Conservation (phyloP, 768 basidiomycete species). For the Mycena floridula region DNA sequence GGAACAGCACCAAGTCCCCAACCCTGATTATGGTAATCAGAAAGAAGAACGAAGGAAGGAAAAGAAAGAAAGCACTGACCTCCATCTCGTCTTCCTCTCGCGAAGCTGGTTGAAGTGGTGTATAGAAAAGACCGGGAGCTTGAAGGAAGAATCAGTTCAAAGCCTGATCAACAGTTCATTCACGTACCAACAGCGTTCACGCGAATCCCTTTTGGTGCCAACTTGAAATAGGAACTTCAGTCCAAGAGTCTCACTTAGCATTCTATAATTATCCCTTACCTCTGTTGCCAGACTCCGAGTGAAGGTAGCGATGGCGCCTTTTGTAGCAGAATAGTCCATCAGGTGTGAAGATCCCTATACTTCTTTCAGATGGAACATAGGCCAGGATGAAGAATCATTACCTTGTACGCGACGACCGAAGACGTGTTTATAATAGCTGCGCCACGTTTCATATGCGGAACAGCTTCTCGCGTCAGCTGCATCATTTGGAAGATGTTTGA, state of each 20-base stretch:
- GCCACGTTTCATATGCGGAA: constrained; percentile 56
- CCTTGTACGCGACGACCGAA: constrained; percentile 48
- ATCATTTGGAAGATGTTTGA: constrained; percentile 58
- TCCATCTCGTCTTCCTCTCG: constrained; percentile 52
- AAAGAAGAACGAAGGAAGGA: background rate
- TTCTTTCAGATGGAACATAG: constrained; percentile 3
- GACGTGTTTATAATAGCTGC: constrained; percentile 57
- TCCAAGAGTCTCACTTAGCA: no score
- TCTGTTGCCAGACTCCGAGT: constrained; percentile 49
- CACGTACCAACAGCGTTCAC: constrained; percentile 39
- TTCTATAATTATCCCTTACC: no score
- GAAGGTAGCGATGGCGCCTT: constrained; percentile 55
- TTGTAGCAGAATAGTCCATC: constrained; percentile 51
- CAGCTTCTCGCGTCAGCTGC: constrained; percentile 45
- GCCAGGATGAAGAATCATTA: constrained; percentile 14
- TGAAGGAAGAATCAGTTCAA: constrained; percentile 6
- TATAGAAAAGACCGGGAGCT: constrained; percentile 49
- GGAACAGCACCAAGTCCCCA: constrained; percentile 39
- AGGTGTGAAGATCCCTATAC: constrained; percentile 11
- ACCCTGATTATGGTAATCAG: no score
- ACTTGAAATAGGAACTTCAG: constrained; percentile 2
- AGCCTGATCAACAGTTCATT: background rate
- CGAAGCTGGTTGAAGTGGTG: constrained; percentile 52
- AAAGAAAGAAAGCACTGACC: background rate
- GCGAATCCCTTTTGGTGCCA: constrained; percentile 50